A percentile compares a stretch with the other conserved stretches of the same genome.
phyloP scores from a whole-genome alignment of 257 asterid genomes.

The Solanum clarkiae region DNA sequence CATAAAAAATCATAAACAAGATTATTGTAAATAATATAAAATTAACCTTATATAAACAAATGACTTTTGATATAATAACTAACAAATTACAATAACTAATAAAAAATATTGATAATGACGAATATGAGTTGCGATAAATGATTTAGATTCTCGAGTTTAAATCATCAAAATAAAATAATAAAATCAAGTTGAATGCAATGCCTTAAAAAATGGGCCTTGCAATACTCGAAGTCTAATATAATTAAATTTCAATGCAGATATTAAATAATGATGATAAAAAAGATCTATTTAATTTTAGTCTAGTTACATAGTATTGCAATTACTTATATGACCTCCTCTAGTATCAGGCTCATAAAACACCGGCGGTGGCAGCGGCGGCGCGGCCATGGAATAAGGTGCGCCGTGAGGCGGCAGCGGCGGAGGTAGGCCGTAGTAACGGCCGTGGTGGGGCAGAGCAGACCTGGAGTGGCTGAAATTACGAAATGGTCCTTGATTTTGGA shows the following conservation, averaged over 20 bases:
- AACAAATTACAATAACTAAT: neutral
- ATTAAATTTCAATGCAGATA: fast-evolving
- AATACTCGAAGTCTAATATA: neutral
- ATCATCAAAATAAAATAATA: fast-evolving
- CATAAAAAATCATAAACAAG: too few relatives aligned
- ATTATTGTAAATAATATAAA: neutral
- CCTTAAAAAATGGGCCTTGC: neutral
- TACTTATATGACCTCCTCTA: neutral
- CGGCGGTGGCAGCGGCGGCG: neutral
- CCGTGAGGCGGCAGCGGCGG: neutral
- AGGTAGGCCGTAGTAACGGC: neutral
- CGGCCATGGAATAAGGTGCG: neutral
- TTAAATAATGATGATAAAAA: too few relatives aligned
- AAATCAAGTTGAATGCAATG: fast-evolving
- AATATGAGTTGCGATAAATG: fast-evolving
- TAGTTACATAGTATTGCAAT: neutral
- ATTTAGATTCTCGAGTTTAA: neutral
- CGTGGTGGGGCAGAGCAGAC: neutral
- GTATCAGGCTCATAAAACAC: neutral
- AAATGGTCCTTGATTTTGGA: neutral
- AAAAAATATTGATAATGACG: neutral
- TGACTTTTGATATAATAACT: neutral
- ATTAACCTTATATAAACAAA: neutral
- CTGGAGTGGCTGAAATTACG: neutral
- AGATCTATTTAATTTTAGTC: neutral